Conservation (phyloP, 768 basidiomycete species). For the Lactarius vividus region DNA sequence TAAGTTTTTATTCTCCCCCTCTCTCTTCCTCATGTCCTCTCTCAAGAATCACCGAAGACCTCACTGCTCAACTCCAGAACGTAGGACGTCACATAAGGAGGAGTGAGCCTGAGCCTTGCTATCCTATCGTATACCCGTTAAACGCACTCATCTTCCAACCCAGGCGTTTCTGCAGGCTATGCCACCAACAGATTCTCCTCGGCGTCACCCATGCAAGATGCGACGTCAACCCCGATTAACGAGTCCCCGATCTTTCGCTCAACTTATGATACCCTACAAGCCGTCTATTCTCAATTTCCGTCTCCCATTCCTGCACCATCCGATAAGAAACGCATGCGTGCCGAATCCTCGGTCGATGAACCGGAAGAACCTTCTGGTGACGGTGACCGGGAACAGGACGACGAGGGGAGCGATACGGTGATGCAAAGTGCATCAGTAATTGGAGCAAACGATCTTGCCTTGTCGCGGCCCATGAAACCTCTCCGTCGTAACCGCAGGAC, state of each 20-base stretch:
- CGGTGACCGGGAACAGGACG: conserved; percentile 2
- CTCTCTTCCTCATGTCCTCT: neutral
- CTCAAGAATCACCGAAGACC: conserved; percentile 47
- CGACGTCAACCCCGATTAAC: conserved; percentile 16
- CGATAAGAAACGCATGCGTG: conserved; percentile 40
- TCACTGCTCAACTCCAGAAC: conserved; percentile 53
- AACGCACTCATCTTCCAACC: conserved; percentile 32
- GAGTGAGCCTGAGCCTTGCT: conserved; percentile 41
- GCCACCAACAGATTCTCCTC: conserved; percentile 31
- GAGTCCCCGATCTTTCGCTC: conserved; percentile 46
- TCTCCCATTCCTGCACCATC: conserved; percentile 34
- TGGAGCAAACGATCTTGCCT: conserved; percentile 27
- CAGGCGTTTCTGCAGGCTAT: conserved; percentile 65
- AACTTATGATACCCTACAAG: conserved; percentile 54
- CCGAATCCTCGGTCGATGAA: conserved; percentile 17
- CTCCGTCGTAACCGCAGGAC: conserved; percentile 34
- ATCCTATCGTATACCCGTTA: neutral
- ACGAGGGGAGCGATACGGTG: neutral
- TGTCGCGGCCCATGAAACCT: conserved; percentile 37
- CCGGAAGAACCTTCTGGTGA: conserved; percentile 21
- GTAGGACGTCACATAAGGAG: conserved; percentile 59
- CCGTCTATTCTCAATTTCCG: conserved; percentile 41
- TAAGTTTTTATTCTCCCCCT: neutral
- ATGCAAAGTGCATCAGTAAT: conserved; percentile 18
- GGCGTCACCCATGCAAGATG: neutral